Evolutionary conservation across 2,329 filamentous ascomycete genomes (phyloP).

Genomic region (Alternaria viburni): DNA sequence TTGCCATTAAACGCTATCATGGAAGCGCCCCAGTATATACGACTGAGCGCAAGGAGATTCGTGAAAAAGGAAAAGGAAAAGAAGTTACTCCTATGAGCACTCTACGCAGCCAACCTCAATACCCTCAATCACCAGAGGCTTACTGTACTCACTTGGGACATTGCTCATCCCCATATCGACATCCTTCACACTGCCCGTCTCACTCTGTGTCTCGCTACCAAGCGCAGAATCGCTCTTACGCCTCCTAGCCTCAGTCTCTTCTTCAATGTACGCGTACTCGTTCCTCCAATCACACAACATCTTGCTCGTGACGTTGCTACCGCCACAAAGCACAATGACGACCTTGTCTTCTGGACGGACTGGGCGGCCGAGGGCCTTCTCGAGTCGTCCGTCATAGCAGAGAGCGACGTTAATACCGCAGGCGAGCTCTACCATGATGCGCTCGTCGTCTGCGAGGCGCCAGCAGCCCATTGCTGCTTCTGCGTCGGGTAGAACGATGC

Average conservation of each 20-base stretch:
- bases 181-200: conserved; percentile 18
- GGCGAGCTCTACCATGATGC: conserved; percentile 80
- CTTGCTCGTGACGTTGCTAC: conserved; percentile 58
- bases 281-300: conserved; percentile 58
- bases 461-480: conserved; percentile 81
- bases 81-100: conserved; percentile 1
- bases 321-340: conserved; percentile 84
- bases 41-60: not conserved
- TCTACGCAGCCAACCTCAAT: conserved; percentile 14
- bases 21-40: not conserved
- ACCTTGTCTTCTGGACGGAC: conserved; percentile 73
- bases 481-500: conserved; percentile 71
- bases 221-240: conserved; percentile 24
- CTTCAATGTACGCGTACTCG: conserved; percentile 43
- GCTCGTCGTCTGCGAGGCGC: conserved; percentile 80
- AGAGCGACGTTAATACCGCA: conserved; percentile 81
- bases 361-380: conserved; percentile 64
- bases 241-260: conserved; percentile 21
- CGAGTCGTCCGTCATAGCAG: conserved; percentile 69
- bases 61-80: not conserved
- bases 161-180: conserved; percentile 1
- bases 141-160: conserved; percentile 22
- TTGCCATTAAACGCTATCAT: not conserved
- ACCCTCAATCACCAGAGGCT: conserved; percentile 23
- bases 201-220: conserved; percentile 21